Evolutionary conservation across 345 rosid species (phyloP), one percentile per base, ranked within the genome.

Genomic region (Streptanthus diversifolius): DNA sequence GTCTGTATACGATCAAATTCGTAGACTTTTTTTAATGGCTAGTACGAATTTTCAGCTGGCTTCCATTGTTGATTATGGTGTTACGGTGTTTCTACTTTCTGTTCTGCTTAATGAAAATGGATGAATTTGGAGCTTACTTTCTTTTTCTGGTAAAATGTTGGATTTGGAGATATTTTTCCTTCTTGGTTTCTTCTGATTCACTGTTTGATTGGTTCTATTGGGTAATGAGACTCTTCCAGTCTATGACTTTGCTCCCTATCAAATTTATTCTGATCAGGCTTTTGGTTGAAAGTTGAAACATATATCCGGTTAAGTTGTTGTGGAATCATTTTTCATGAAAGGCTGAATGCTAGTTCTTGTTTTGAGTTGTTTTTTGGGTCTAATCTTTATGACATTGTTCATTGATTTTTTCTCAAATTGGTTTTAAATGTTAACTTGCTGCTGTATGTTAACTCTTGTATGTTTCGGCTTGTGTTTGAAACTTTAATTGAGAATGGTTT

Each of bases 131-230:
- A 21, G 44, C 4, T 54, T 21, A 22, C 11, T 40, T 39, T 27
- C 6, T 29, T 30, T 25, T 43, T 21, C 21, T 44, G 56, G 25
- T 13, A 33, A 10, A 7, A 13, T 47, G 18, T 43, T 43, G 5
- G 9, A 19, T 43, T 70, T 36, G 32, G 30, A 47, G 14, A 48
- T 22, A n/a, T 58, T n/a, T 12, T 7, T 24, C 5, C 13, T 59
- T 11, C 0, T 70, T 71, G 12, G 68, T 27, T 37, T 27, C 40
- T 37, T 60, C 5, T 27, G 40, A 25, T 29, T 13, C 25, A 71
- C 53, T 61, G 61, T 49, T 71, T 61, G 61, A 71, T 71, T 71
- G 22, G 17, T 58, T 58, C n/a, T 17, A 48, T 25, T 8, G 51
- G 51, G 37, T 60, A 25, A 45, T 45, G 55, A 69, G 55, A 21